phyloP scores from a whole-genome alignment of 805 yeast species.

The Kodamaea nitidulidarum region DNA sequence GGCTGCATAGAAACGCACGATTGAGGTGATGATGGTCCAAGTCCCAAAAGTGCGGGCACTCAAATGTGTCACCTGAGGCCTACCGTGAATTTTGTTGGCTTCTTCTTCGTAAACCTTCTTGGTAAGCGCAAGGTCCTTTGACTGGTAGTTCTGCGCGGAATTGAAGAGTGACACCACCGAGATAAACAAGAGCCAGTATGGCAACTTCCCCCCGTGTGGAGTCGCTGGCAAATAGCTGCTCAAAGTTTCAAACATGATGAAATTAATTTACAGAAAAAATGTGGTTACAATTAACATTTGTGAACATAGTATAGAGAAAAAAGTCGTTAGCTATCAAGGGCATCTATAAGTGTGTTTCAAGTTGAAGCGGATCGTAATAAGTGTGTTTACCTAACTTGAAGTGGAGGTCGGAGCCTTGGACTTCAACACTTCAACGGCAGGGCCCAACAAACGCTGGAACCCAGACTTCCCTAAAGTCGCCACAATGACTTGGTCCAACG shows the following conservation, averaged over 20 bases:
- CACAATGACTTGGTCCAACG: slow-evolving; percentile 69
- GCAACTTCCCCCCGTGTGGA: slow-evolving; percentile 29
- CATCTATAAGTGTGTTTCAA: not conserved
- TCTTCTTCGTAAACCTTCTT: slow-evolving; percentile 65
- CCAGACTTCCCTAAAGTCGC: slow-evolving; percentile 93
- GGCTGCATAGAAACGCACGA: slow-evolving; percentile 86
- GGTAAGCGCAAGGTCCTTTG: slow-evolving; percentile 65
- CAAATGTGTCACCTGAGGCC: slow-evolving; percentile 42
- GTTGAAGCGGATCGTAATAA: no score
- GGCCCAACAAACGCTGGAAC: slow-evolving; percentile 90
- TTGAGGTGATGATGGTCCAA: slow-evolving; percentile 87
- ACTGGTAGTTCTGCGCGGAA: slow-evolving; percentile 77
- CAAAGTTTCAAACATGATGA: slow-evolving; percentile 5
- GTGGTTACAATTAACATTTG: not conserved
- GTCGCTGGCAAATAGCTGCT: slow-evolving; percentile 12
- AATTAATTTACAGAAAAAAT: not conserved
- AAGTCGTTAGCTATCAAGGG: not conserved
- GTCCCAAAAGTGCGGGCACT: slow-evolving; percentile 98
- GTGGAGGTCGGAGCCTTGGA: slow-evolving; percentile 71
- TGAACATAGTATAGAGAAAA: not conserved
- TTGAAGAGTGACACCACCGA: slow-evolving; percentile 91
- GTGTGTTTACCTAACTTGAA: slow-evolving; percentile 4
- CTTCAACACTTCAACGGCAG: slow-evolving; percentile 84
- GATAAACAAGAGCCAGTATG: slow-evolving; percentile 43
- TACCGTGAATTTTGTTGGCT: slow-evolving; percentile 20